Conservation (phyloP, 257 asterid species). For the Sherardia arvensis region DNA sequence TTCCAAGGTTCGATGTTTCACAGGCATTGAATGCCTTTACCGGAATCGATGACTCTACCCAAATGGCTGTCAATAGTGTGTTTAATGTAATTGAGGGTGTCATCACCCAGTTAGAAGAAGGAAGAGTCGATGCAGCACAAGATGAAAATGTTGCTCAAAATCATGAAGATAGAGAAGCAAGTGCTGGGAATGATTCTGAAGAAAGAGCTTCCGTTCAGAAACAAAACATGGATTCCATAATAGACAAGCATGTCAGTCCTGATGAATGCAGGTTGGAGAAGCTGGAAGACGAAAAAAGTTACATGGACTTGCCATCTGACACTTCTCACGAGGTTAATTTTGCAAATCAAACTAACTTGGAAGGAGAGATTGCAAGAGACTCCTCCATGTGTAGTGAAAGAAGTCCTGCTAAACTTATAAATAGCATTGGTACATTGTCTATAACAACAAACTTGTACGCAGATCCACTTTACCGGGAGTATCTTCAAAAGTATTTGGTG, state of each 20-base stretch:
- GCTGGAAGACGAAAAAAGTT: slow-evolving; percentile 16
- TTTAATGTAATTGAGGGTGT: slow-evolving; percentile 74
- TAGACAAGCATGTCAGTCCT: slow-evolving; percentile 18
- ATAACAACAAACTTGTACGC: slow-evolving; percentile 25
- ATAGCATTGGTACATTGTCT: slow-evolving; percentile 25
- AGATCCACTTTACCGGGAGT: slow-evolving; percentile 47
- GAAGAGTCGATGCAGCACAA: slow-evolving; percentile 29
- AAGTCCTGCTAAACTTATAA: slow-evolving; percentile 22
- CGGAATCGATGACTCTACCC: slow-evolving; percentile 90
- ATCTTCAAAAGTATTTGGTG: slow-evolving; percentile 33
- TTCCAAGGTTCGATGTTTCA: slow-evolving; percentile 59
- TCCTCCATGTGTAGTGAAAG: slow-evolving; percentile 7
- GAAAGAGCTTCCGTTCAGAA: slow-evolving; percentile 25
- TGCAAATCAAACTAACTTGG: slow-evolving; percentile 20
- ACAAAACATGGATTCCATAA: slow-evolving; percentile 16
- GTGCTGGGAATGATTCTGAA: slow-evolving; percentile 1
- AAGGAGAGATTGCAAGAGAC: slow-evolving; percentile 2
- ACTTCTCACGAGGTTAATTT: slow-evolving; percentile 18
- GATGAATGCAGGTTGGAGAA: slow-evolving; percentile 24
- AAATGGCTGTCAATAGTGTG: slow-evolving; percentile 83
- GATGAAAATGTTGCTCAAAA: slow-evolving; percentile 18
- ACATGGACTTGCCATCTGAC: slow-evolving; percentile 17
- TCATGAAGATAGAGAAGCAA: slow-evolving; percentile 13
- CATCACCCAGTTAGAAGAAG: slow-evolving; percentile 67
- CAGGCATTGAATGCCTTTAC: slow-evolving; percentile 76